Evolutionary conservation across 2,329 filamentous ascomycete genomes (phyloP).

Genomic region (Cytospora piceae): DNA sequence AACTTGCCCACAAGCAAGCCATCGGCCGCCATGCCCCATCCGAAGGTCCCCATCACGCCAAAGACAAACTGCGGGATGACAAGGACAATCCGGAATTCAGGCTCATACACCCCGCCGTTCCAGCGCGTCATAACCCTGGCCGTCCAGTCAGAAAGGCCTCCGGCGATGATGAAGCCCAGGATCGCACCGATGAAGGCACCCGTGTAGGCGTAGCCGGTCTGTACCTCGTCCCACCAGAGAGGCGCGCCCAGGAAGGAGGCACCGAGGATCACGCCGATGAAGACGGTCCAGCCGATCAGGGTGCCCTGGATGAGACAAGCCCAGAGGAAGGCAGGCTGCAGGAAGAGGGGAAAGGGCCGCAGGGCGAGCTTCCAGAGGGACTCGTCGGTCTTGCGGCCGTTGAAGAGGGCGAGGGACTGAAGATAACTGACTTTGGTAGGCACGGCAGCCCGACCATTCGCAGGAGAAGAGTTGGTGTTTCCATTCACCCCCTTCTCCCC

Average conservation of each 20-base stretch:
- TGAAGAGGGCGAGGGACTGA: conserved; percentile 70
- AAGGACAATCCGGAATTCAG: conserved; percentile 84
- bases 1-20: conserved; percentile 61
- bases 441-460: conserved; percentile 23
- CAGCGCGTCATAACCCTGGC: conserved; percentile 70
- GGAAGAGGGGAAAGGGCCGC: conserved; percentile 81
- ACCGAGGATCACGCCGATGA: conserved; percentile 84
- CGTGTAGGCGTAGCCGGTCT: conserved; percentile 85
- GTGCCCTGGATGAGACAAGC: conserved; percentile 78
- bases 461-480: conserved; percentile 38
- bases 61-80: conserved; percentile 82
- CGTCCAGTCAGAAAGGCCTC: conserved; percentile 72
- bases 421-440: conserved; percentile 60
- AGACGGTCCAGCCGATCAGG: conserved; percentile 94
- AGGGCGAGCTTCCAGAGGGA: conserved; percentile 65
- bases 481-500: conserved; percentile 14
- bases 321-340: conserved; percentile 87
- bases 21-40: conserved; percentile 76
- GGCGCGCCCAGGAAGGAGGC: conserved; percentile 80
- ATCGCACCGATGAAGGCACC: conserved; percentile 85
- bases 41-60: conserved; percentile 78
- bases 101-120: conserved; percentile 85
- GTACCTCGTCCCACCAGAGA: conserved; percentile 78
- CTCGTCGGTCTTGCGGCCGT: conserved; percentile 81
- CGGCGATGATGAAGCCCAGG: conserved; percentile 75